phyloP scores from a whole-genome alignment of 2,329 filamentous ascomycete species.

The Fusarium pseudograminearum region DNA sequence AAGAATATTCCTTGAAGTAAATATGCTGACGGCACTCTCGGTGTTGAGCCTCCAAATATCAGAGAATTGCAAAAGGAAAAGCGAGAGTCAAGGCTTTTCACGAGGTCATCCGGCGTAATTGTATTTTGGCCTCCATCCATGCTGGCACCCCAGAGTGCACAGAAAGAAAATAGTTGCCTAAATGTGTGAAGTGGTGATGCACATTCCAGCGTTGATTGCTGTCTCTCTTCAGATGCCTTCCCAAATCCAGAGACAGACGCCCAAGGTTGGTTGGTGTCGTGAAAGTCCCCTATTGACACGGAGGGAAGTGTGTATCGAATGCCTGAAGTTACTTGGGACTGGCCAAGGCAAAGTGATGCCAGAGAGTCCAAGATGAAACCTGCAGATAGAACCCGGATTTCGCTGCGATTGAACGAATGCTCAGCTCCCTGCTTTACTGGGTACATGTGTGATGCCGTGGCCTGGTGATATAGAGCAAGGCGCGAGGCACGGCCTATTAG shows the following conservation, averaged over 20 bases:
- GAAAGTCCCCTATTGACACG: conserved; percentile 25
- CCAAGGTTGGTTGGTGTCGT: conserved; percentile 34
- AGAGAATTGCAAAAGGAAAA: conserved; percentile 57
- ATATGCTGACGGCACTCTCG: conserved; percentile 53
- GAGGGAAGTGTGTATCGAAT: conserved; percentile 36
- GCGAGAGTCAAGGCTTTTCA: conserved; percentile 50
- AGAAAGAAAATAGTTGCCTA: conserved; percentile 57
- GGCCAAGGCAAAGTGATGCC: conserved; percentile 64
- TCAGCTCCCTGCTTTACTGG: conserved; percentile 33
- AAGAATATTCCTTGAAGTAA: conserved; percentile 55
- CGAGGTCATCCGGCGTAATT: conserved; percentile 48
- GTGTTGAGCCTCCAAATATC: conserved; percentile 52
- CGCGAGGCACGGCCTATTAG: conserved; percentile 72
- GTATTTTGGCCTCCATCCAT: conserved; percentile 36
- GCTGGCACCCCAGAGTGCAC: conserved; percentile 50
- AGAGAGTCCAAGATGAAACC: conserved; percentile 74
- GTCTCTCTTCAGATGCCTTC: not conserved
- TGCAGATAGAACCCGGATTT: conserved; percentile 57
- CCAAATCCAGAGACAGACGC: conserved; percentile 43
- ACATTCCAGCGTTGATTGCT: conserved; percentile 23
- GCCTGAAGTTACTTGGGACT: conserved; percentile 41
- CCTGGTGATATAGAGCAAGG: conserved; percentile 52
- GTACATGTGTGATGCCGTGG: conserved; percentile 33
- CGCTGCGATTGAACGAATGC: conserved; percentile 22
- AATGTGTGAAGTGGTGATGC: conserved; percentile 56